Evolutionary conservation across 208 protist species (phyloP), one percentile per base, ranked within the genome.

Genomic region (Wallacemonas collosoma): DNA sequence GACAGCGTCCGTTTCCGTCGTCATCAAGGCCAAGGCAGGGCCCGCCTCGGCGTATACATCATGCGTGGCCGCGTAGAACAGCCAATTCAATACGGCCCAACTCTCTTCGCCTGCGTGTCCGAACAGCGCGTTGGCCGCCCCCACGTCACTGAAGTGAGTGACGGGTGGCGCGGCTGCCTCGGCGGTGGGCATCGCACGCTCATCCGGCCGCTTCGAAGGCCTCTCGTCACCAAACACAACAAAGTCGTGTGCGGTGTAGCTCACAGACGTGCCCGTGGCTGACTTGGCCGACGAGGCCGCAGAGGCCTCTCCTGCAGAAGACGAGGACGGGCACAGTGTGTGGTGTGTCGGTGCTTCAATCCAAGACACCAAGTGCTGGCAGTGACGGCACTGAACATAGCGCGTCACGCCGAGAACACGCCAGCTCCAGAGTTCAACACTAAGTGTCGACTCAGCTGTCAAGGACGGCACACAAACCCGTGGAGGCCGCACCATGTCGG

Each of bases 341-440:
- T 66, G 51, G 67, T 94, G 89, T 7, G 38, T 35, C 8, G 77
- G 53, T 1, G 85, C 83, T 7, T 90, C 85, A 14, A 83, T 71
- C 9, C 91, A 79, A n/a, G 77, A 45, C 36, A 91, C 76, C 15
- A 86, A 76, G 53, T 80, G 79, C 5, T 75, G 62, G 68, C 89
- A 94, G 4, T 66, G 76, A 7, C 73, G 74, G 64, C 89, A 94
- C 36, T 74, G 54, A 43, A 83, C 81, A 55, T 79, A 87, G 57
- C 82, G 75, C 0, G 50, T 80, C 15, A 81, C 66, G 5, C 89
- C 89, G 65, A 94, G 78, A 15, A 91, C 66, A 26, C 83, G 86
- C 89, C 89, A 94, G 39, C 82, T 82, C 89, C 89, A 94, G 11
- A 75, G 80, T 64, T 94, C 89, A 43, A 94, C 64, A 35, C 77